Evolutionary conservation across 2,329 filamentous ascomycete genomes (phyloP), one percentile per base, ranked within the genome.

Genomic region (Colletotrichum magnum): DNA sequence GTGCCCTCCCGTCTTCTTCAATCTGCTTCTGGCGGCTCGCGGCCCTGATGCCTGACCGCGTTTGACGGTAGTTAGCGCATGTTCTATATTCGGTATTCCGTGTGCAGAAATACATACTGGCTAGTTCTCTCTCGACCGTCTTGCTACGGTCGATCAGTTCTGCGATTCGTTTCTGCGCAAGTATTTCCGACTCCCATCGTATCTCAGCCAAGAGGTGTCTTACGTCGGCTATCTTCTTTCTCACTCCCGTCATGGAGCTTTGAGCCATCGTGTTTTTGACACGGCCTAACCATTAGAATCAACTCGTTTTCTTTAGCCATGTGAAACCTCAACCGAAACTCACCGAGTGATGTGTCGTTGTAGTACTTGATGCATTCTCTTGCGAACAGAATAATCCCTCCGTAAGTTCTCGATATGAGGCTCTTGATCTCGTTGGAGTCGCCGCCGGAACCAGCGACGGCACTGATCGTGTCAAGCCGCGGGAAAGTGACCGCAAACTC

Each of bases 181-280:
- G 48, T 5, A 52, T 28, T 28, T 52, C 48, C 48, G 48, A 24
- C 48, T 52, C 48, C 48, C 48, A 52, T 1, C 48, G 48, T 12
- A 52, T 52, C n/a, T 52, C 48, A 18, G 48, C 18, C 48, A 52
- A 15, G 7, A 52, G 48, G 18, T 52, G 18, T 52, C 48, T 21
- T 15, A 52, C 18, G 2, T 52, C 18, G 48, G 48, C n/a, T 13
- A 52, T 18, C 6, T 18, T 24, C 18, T 24, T 28, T 52, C 26
- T 9, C 18, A 52, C 48, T 52, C 48, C 48, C 5, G 48, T 52
- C 7, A 24, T 52, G 26, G 48, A 15, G 18, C 18, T 52, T 52
- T 24, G 18, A 10, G n/a, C 16, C 48, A 24, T 21, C 7, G 18
- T 16, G 18, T 52, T 9, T 43, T 43, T 43, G 1, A 43, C 16